These are phyloP conservation scores for Parietaria judaica DNA, from an alignment of 306 rosid genomes.

Conservation along the genomic window DNA sequence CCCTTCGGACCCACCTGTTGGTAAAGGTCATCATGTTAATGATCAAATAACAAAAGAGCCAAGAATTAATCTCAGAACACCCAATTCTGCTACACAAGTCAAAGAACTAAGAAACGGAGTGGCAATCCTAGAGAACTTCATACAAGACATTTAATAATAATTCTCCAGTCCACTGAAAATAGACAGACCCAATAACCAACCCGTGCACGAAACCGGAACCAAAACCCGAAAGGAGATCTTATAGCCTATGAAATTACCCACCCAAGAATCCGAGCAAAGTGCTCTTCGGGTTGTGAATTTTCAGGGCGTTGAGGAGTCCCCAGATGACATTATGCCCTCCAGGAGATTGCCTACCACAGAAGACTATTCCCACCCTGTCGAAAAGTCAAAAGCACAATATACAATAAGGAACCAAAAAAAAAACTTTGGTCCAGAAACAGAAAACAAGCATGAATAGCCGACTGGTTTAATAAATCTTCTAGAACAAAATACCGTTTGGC, in stretches of 20 bases:
- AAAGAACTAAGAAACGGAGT: background rate
- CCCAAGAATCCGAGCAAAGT: slow-evolving; percentile 88
- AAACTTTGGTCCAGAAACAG: no score
- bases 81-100: background rate
- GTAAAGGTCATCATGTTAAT: slow-evolving; percentile 12
- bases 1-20: slow-evolving; percentile 93
- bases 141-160: background rate
- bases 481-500: slow-evolving; percentile 38
- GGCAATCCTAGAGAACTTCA: background rate
- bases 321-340: slow-evolving; percentile 97
- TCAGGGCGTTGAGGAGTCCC: slow-evolving; percentile 82
- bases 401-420: background rate
- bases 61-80: no score
- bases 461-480: no score
- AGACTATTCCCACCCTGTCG: slow-evolving; percentile 82
- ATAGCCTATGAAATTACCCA: slow-evolving; percentile 9
- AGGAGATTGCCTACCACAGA: slow-evolving; percentile 97
- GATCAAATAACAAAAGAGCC: no score
- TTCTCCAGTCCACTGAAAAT: background rate
- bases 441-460: no score
- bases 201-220: slow-evolving; percentile 4
- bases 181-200: background rate
- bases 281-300: slow-evolving; percentile 66
- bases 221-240: background rate
- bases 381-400: background rate